Base-by-base conservation (phyloP, 768 basidiomycete genomes). In the Amanita pseudoporphyria region DNA sequence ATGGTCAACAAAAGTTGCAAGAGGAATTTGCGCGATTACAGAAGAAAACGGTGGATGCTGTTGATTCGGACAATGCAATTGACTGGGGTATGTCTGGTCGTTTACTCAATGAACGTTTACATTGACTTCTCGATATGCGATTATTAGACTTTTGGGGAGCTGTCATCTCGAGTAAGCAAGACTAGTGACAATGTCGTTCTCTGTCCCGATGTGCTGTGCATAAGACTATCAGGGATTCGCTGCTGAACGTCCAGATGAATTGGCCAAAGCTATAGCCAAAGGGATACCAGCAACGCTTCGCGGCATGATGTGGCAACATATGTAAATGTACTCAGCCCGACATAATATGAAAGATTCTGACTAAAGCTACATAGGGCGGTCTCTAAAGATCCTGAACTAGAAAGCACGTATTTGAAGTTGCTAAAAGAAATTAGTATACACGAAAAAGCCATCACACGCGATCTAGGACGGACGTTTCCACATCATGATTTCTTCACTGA, bases 271-370 rank as follows among this genome's bases (percentile, higher is more conserved):
- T 3, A 99, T 99, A 47, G 92, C 96, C 56, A 76, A 73, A 53
- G 96, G 96, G 3, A 91, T 99, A 35, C 96, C 96, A 12, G 71
- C 79, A 37, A 81, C 90, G 1, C 67, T 94, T 41, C 79, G 92
- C 45, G 92, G 92, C 42, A 95, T 97, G 83, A 81, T 95, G 72
- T 98, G 89, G 90, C 93, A 96, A 62, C 74, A 95, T 62, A 96
- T 95, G 92, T 88, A 69, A 56, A 51, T 6, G 24, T 46, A 39
- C 14, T 47, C 22, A 43, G 19, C 37, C 52, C 50, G 30, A 45
- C 32, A 47, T 30, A 21, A n/a, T 35, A 30, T 3, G 10, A 38
- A 38, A 49, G 44, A 42, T 39, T 19, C 37, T 57, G 56, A 22
- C 43, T 21, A 22, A 53, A 37, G 37, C 39, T 46, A 18, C 47